These are phyloP conservation scores for Globisporangium sylvaticum DNA, from an alignment of 352 stramenopile genomes.

Conservation along the genomic window DNA sequence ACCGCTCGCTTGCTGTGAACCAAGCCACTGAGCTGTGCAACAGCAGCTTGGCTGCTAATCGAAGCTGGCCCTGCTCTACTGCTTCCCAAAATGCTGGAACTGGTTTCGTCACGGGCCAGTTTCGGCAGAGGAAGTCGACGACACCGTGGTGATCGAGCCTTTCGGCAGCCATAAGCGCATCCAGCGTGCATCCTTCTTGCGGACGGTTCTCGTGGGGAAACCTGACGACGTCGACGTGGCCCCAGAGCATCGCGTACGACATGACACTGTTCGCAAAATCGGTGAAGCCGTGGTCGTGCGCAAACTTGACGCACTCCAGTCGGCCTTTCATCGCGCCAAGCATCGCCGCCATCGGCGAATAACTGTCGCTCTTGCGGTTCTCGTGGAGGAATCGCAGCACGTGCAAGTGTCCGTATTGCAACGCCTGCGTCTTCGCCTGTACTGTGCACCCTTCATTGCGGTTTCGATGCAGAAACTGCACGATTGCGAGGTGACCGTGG, in stretches of 20 bases:
- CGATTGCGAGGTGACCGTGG: background rate
- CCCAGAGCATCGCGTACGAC: background rate
- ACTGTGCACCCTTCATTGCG: background rate
- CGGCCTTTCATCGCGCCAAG: background rate
- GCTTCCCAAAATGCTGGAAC: background rate
- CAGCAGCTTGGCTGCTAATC: background rate
- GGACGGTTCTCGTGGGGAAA: background rate
- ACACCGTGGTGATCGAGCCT: background rate
- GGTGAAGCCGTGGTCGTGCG: background rate
- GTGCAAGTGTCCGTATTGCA: background rate
- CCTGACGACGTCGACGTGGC: background rate
- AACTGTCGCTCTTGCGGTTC: background rate
- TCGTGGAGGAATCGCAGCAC: background rate
- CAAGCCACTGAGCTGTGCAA: background rate
- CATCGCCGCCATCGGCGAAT: too few species aligned
- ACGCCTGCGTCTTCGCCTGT: background rate
- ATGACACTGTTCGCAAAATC: background rate
- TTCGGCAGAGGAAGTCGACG: background rate
- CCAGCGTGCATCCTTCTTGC: background rate
- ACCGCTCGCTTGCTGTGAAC: background rate
- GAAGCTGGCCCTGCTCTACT: background rate
- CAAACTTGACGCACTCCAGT: background rate
- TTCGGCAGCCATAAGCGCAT: background rate
- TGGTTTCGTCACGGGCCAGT: background rate
- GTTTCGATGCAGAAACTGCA: background rate